Evolutionary conservation across 1,139 yeast species (phyloP).

Genomic region (Saccharomyces uvarum): DNA sequence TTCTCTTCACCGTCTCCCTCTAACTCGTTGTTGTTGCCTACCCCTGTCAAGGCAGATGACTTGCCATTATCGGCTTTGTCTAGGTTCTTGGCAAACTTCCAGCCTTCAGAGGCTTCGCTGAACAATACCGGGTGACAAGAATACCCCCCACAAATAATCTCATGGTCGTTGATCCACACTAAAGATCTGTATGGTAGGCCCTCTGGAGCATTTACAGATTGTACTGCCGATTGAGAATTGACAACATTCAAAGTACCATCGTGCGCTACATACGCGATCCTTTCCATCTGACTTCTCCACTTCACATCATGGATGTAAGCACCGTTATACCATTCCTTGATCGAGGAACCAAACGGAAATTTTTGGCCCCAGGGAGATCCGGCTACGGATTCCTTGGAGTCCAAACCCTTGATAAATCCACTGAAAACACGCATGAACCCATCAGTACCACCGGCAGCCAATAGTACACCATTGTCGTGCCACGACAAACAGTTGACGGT

Average conservation of each 20-base stretch:
- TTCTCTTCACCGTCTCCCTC: conserved; percentile 51
- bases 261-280: conserved; percentile 71
- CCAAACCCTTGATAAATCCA: conserved; percentile 86
- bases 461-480: conserved; percentile 89
- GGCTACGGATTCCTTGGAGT: conserved; percentile 58
- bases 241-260: conserved; percentile 72
- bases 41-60: conserved; percentile 27
- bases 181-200: conserved; percentile 77
- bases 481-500: conserved; percentile 80
- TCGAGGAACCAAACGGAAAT: conserved; percentile 88
- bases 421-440: conserved; percentile 92
- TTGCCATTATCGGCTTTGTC: conserved; percentile 40
- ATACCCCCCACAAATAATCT: conserved; percentile 83
- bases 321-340: conserved; percentile 79
- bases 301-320: conserved; percentile 92
- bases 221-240: conserved; percentile 38
- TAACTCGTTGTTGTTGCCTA: conserved; percentile 35
- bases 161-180: conserved; percentile 56
- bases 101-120: conserved; percentile 58
- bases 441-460: conserved; percentile 90
- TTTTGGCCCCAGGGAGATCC: conserved; percentile 90
- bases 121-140: conserved; percentile 87
- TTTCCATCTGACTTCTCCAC: conserved; percentile 74
- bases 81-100: conserved; percentile 59
- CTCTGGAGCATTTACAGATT: conserved; percentile 64